phyloP scores from a whole-genome alignment of 2,329 filamentous ascomycete species.

The Fusarium nelsonii region DNA sequence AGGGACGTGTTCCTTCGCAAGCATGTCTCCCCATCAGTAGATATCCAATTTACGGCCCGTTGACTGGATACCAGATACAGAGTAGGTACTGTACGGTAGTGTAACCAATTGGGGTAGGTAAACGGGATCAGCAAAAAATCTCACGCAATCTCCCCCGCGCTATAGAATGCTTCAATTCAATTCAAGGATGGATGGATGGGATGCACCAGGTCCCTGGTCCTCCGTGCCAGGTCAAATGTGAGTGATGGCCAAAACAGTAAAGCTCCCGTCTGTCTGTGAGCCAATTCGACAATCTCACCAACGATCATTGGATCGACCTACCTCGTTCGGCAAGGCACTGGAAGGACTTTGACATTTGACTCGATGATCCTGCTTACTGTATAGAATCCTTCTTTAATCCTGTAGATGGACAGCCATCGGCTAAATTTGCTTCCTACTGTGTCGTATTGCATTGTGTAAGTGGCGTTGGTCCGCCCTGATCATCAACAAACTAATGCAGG shows the following conservation, averaged over 20 bases:
- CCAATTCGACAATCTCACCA: slow-evolving; percentile 29
- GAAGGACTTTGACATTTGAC: slow-evolving; percentile 8
- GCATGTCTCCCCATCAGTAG: slow-evolving; percentile 15
- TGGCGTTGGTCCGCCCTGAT: slow-evolving; percentile 19
- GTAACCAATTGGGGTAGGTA: slow-evolving; percentile 23
- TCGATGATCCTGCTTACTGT: background rate
- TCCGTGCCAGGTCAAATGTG: slow-evolving; percentile 20
- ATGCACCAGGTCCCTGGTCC: slow-evolving; percentile 20
- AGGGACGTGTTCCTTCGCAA: slow-evolving; percentile 18
- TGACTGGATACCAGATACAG: background rate
- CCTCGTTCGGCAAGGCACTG: slow-evolving; percentile 34
- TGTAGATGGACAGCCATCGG: slow-evolving; percentile 18
- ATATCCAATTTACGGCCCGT: background rate
- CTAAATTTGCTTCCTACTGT: slow-evolving; percentile 17
- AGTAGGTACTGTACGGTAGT: background rate
- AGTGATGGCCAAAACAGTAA: slow-evolving; percentile 27
- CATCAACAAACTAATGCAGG: slow-evolving; percentile 10
- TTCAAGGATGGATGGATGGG: background rate
- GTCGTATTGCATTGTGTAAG: slow-evolving; percentile 11
- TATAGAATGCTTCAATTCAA: slow-evolving; percentile 21
- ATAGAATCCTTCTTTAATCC: background rate
- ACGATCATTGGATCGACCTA: slow-evolving; percentile 22
- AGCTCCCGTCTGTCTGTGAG: slow-evolving; percentile 30
- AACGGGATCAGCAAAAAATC: slow-evolving; percentile 13
- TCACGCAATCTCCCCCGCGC: slow-evolving; percentile 22